Evolutionary conservation across 306 rosid genomes (phyloP), one percentile per base, ranked within the genome.

Genomic region (Vigna trinervia): DNA sequence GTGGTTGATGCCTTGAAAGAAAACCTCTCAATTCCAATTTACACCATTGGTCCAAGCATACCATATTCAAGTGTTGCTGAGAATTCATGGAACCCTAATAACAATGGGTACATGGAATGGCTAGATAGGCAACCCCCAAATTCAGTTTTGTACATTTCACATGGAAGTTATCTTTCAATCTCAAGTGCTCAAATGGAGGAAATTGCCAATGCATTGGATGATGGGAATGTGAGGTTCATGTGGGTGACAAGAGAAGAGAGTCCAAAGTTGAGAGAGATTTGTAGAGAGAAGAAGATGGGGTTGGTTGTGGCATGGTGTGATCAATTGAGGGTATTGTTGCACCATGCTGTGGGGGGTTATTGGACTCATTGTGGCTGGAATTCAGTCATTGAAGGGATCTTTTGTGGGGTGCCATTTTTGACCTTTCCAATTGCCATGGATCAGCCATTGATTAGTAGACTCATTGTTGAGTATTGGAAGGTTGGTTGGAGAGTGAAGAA

Each of bases 291-390:
- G 12, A 45, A 78, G 9, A 45, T 15, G 77, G 89, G 91, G 3
- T 15, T 85, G 15, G 74, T 84, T 12, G 74, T 87, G 22, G 51
- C 79, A 1, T 90, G 89, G 89, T 90, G 94, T 84, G 94, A 90
- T 69, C 94, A 90, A 58, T 65, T 90, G 79, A 86, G 46, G 38
- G 89, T 90, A 15, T 62, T 90, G 81, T 78, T 48, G 2, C 96
- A 90, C 59, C 47, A 74, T 69, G 67, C 89, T n/a, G 14, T 87
- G 0, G 89, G 88, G n/a, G 93, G 93, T 2, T 90, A 78, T 59
- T 87, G 88, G 89, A 69, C 83, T 23, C 89, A 90, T 13, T 88
- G 92, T 60, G 96, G 92, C 4, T 90, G 91, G 92, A 90, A 77
- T 78, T 88, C 96, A 0, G 75, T 77, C 2, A 53, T 76, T 6